These are phyloP conservation scores for Austroboletus niveus DNA, from an alignment of 1,284 basidiomycete genomes.

Conservation along the genomic window DNA sequence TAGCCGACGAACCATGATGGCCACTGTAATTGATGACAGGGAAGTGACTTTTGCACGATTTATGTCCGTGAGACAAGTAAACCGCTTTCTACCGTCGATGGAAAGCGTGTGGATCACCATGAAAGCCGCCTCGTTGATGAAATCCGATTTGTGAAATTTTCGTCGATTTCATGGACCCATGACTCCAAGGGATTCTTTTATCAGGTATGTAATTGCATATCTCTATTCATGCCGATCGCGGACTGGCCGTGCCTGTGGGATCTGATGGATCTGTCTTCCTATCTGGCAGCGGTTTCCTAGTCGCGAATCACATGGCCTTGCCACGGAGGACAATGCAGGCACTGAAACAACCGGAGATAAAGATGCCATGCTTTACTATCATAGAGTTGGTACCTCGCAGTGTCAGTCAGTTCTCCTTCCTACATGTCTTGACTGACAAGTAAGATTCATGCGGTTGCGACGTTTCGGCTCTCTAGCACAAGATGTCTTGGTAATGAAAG, in stretches of 20 bases:
- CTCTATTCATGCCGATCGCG: not conserved
- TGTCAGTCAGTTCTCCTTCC: conserved; percentile 36
- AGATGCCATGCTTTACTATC: conserved; percentile 76
- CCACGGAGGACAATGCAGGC: conserved; percentile 55
- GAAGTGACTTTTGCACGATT: conserved; percentile 72
- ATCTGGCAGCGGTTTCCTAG: conserved; percentile 52
- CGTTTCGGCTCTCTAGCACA: conserved; percentile 44
- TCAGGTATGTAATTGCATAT: conserved; percentile 46
- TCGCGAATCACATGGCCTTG: conserved; percentile 46
- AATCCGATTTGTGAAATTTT: conserved; percentile 76
- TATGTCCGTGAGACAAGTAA: conserved; percentile 63
- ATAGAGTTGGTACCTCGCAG: conserved; percentile 67
- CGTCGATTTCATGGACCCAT: conserved; percentile 66
- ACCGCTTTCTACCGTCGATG: conserved; percentile 48
- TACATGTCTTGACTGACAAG: conserved; percentile 3
- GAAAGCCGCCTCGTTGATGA: conserved; percentile 60
- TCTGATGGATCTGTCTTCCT: conserved; percentile 1
- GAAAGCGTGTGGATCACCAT: conserved; percentile 43
- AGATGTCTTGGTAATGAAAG: conserved; percentile 66
- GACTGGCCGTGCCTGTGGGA: not conserved
- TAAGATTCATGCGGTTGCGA: conserved; percentile 2
- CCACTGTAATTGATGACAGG: conserved; percentile 38
- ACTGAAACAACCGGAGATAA: conserved; percentile 64
- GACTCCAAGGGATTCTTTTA: conserved; percentile 84
- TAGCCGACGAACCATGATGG: conserved; percentile 2